A percentile compares a stretch with the other conserved stretches of the same genome.
Conservation (phyloP, 495 filamentous ascomycete species). For the Xylaria intraflava region DNA sequence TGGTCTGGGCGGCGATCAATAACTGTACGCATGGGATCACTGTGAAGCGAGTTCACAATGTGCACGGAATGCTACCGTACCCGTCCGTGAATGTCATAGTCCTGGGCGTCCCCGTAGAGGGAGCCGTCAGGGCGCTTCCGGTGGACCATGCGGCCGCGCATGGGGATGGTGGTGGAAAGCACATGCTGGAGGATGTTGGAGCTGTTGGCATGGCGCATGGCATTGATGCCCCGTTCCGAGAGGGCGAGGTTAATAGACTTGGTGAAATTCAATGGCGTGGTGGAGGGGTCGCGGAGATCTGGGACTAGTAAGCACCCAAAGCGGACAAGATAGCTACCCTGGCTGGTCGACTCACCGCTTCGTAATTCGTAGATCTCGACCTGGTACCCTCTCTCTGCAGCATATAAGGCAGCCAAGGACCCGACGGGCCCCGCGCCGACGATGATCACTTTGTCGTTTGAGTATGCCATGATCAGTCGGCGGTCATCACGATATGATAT, state of each 20-base stretch:
- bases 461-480: background rate
- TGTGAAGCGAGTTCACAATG: background rate
- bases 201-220: conserved; percentile 61
- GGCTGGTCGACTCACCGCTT: conserved; percentile 56
- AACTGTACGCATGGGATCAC: background rate
- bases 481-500: background rate
- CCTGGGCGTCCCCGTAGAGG: conserved; percentile 70
- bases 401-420: conserved; percentile 85
- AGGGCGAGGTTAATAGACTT: conserved; percentile 96
- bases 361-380: conserved; percentile 94
- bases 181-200: conserved; percentile 64
- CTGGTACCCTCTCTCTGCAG: conserved; percentile 74
- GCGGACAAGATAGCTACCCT: too few relatives aligned
- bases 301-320: conserved; percentile 8
- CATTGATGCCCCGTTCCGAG: conserved; percentile 89
- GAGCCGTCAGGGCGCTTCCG: conserved; percentile 55
- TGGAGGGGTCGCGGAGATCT: conserved; percentile 83
- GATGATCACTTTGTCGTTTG: conserved; percentile 65
- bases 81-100: conserved; percentile 84
- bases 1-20: conserved; percentile 27
- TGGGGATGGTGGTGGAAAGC: conserved; percentile 73
- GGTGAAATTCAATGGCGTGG: conserved; percentile 87
- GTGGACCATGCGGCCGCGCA: conserved; percentile 98
- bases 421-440: conserved; percentile 92
- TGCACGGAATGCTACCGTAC: conserved; percentile 40